These are phyloP conservation scores for Oryza longistaminata DNA, from an alignment of 176 grass and related monocot genomes.

Conservation along the genomic window DNA sequence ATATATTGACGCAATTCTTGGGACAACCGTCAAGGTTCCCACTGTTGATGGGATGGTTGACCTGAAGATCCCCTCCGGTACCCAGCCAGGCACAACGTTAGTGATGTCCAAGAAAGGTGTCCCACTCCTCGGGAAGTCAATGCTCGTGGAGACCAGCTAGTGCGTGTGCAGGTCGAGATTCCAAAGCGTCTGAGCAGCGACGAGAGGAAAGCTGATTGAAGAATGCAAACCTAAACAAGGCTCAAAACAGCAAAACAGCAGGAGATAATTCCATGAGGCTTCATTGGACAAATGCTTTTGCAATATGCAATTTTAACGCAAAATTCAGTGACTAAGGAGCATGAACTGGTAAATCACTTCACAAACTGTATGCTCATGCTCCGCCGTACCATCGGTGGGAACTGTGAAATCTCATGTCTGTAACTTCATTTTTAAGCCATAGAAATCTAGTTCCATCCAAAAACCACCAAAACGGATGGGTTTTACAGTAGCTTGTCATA, in stretches of 20 bases:
- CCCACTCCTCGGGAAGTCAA: constrained; percentile 80
- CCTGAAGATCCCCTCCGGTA: constrained; percentile 90
- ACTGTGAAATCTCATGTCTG: constrained; percentile 21
- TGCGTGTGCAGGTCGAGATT: constrained; percentile 96
- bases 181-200: constrained; percentile 87
- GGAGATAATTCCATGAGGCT: constrained; percentile 43
- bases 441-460: constrained; percentile 31
- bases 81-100: constrained; percentile 83
- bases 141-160: constrained; percentile 84
- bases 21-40: constrained; percentile 88
- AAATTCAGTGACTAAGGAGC: constrained; percentile 33
- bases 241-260: constrained; percentile 60
- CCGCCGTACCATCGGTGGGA: not conserved
- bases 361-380: constrained; percentile 3
- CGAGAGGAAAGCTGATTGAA: constrained; percentile 87
- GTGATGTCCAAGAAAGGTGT: constrained; percentile 99
- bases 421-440: constrained; percentile 29
- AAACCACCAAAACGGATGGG: constrained; percentile 21
- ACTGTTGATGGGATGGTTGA: constrained; percentile 91
- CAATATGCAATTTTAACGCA: constrained; percentile 50
- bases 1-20: constrained; percentile 95
- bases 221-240: constrained; percentile 75
- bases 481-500: constrained; percentile 46
- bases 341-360: constrained; percentile 6
- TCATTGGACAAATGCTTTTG: constrained; percentile 32